phyloP scores from a whole-genome alignment of 2,329 filamentous ascomycete species.

The Coniochaeta prunicola region DNA sequence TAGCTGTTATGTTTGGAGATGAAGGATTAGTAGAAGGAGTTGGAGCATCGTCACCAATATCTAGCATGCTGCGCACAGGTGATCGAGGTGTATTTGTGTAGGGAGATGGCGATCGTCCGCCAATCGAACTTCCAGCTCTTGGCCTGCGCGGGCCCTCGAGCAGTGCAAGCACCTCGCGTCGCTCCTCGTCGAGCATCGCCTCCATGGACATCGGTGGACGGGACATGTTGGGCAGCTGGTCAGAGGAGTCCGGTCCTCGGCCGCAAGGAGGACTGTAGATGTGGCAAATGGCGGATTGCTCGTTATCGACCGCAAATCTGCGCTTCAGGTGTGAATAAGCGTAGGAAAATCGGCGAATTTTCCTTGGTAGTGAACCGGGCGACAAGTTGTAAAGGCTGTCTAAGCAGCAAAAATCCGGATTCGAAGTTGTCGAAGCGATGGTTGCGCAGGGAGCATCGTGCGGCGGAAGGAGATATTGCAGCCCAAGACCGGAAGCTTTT shows the following conservation, averaged over 20 bases:
- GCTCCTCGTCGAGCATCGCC: constrained; percentile 69
- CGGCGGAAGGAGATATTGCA: neutral
- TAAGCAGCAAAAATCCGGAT: neutral
- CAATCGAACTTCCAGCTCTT: constrained; percentile 23
- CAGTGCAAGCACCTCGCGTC: constrained; percentile 63
- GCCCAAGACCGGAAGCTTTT: neutral
- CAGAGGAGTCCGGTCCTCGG: neutral
- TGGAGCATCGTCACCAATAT: constrained; percentile 40
- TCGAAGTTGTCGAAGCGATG: neutral
- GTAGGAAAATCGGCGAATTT: neutral
- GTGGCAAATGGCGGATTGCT: neutral
- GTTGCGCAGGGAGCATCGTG: neutral
- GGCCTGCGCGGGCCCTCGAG: constrained; percentile 41
- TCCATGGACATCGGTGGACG: constrained; percentile 63
- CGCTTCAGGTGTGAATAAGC: neutral
- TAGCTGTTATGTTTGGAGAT: constrained; percentile 9
- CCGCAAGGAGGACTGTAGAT: neutral
- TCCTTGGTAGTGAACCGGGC: neutral
- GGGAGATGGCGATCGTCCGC: constrained; percentile 43
- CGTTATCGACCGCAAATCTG: neutral
- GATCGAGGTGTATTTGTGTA: constrained; percentile 50
- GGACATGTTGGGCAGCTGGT: constrained; percentile 19
- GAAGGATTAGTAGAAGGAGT: constrained; percentile 15
- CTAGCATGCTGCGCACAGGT: constrained; percentile 62
- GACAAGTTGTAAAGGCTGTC: neutral